These are phyloP conservation scores for Saraca asoca DNA, from an alignment of 331 rosid genomes.

Conservation along the genomic window DNA sequence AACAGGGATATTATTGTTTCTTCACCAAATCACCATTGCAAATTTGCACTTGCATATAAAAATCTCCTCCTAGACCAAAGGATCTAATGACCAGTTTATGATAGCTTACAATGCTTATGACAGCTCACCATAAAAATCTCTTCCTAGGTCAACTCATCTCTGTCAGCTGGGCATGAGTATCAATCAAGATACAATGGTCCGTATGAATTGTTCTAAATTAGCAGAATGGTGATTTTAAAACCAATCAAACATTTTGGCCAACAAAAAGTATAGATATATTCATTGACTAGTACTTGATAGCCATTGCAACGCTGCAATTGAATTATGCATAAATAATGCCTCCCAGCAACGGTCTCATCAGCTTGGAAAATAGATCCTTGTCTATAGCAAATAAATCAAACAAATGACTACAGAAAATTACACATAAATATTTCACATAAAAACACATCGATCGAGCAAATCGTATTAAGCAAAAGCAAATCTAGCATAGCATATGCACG, in stretches of 20 bases:
- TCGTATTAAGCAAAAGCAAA: background rate
- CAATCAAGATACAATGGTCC: conserved; percentile 1
- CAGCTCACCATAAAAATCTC: too few relatives aligned
- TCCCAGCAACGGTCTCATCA: too few relatives aligned
- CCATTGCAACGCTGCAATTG: background rate
- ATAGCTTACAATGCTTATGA: too few relatives aligned
- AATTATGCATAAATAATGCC: background rate
- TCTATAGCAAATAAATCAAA: background rate
- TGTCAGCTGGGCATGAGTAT: background rate
- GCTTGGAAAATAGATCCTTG: background rate
- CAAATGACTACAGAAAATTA: background rate
- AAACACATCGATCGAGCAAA: background rate
- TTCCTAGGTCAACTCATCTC: too few relatives aligned
- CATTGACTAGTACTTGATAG: conserved; percentile 9
- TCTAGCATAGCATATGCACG: background rate
- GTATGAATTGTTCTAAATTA: background rate
- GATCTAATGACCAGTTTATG: too few relatives aligned
- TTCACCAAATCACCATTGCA: too few relatives aligned
- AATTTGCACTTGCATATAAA: too few relatives aligned
- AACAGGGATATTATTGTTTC: too few relatives aligned
- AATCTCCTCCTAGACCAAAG: too few relatives aligned
- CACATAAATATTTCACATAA: background rate
- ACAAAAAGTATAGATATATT: background rate
- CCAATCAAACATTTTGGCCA: background rate
- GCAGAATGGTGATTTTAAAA: background rate